Conservation (phyloP, 2,329 filamentous ascomycete genomes). For the Chaetomiaceae sp. region DNA sequence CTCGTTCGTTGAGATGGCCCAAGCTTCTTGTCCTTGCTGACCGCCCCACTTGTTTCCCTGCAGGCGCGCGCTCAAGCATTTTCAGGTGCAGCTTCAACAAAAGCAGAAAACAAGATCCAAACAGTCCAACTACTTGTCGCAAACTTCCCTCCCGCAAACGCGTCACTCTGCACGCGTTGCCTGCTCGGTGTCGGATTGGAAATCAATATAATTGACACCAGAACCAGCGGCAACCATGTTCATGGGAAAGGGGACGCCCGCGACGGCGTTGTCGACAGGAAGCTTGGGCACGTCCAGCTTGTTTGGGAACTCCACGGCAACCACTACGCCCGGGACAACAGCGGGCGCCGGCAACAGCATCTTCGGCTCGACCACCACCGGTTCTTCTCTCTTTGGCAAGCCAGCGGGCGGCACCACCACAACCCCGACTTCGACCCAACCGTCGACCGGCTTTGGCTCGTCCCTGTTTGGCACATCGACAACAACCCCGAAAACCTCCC, state of each 20-base stretch:
- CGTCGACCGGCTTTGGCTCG: conserved; percentile 3
- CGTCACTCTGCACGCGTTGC: conserved; percentile 10
- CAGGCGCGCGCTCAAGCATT: conserved; percentile 11
- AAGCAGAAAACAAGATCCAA: background rate
- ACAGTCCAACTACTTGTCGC: background rate
- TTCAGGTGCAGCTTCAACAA: conserved; percentile 3
- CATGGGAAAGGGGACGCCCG: conserved; percentile 17
- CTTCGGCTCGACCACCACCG: conserved; percentile 16
- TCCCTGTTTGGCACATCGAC: conserved; percentile 18
- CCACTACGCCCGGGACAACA: background rate
- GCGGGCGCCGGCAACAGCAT: conserved; percentile 15
- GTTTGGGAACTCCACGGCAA: conserved; percentile 17
- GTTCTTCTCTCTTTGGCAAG: conserved; percentile 12
- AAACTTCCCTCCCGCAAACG: conserved; percentile 3
- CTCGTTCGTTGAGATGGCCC: no score
- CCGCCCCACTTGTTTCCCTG: conserved; percentile 3
- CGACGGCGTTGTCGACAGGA: conserved; percentile 14
- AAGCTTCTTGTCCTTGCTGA: conserved; percentile 8
- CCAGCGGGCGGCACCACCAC: background rate
- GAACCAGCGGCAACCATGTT: conserved; percentile 14
- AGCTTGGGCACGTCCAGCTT: conserved; percentile 3
- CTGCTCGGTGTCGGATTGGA: background rate
- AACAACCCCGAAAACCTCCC: conserved; percentile 15
- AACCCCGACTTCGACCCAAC: background rate
- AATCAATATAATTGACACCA: conserved; percentile 1